These are phyloP conservation scores for Leccinum boreale DNA, from an alignment of 768 basidiomycete species.

Conservation along the genomic window DNA sequence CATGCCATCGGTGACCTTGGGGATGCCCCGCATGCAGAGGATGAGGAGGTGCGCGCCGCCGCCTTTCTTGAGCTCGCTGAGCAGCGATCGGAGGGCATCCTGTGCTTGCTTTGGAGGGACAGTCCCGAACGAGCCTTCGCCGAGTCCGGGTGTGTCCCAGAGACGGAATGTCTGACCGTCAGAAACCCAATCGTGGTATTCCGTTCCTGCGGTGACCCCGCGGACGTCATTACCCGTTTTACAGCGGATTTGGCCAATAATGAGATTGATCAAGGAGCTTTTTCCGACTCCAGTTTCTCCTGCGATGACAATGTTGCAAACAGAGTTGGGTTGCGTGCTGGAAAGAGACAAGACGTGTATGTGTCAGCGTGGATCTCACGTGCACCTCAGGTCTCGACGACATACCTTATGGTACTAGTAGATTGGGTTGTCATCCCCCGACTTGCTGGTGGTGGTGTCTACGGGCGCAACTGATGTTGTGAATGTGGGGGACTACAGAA, in stretches of 20 bases:
- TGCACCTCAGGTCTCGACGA: not conserved
- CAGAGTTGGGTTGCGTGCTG: constrained; percentile 8
- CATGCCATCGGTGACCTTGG: not conserved
- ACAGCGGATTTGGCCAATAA: constrained; percentile 13
- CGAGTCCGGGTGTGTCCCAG: constrained; percentile 24
- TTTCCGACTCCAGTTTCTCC: constrained; percentile 32
- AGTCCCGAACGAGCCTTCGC: constrained; percentile 11
- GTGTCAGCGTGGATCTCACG: not conserved
- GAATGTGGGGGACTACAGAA: not conserved
- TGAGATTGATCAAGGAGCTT: constrained; percentile 31
- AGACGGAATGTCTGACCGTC: constrained; percentile 22
- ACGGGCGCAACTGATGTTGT: not conserved
- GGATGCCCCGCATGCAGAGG: not conserved
- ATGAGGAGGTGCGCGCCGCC: constrained; percentile 14
- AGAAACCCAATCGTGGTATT: constrained; percentile 19
- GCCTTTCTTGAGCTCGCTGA: constrained; percentile 15
- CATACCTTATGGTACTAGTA: not conserved
- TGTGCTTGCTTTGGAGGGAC: constrained; percentile 7
- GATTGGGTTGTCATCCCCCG: constrained; percentile 7
- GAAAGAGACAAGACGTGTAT: constrained; percentile 2
- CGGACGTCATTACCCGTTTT: not conserved
- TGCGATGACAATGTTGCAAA: constrained; percentile 28
- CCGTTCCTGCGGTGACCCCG: constrained; percentile 11
- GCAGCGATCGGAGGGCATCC: constrained; percentile 16
- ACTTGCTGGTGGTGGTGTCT: constrained; percentile 1